Evolutionary conservation across 441 rosid genomes (phyloP).

Genomic region (Jatropha podagrica): DNA sequence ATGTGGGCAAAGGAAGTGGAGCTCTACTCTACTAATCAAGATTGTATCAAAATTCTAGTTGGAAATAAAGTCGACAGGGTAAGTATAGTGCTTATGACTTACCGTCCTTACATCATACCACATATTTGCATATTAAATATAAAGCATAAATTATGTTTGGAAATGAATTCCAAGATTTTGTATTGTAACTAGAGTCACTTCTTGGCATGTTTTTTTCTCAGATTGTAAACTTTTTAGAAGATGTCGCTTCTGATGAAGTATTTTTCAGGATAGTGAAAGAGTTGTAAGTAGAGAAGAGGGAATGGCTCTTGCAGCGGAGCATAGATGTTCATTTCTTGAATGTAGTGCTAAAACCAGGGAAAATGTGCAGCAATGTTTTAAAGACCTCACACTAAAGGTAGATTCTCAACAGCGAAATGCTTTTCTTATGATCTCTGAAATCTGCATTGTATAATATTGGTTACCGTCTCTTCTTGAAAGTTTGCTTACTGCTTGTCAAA

Average conservation of each 20-base stretch:
- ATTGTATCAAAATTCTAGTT: conserved; percentile 60
- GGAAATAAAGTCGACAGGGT: conserved; percentile 78
- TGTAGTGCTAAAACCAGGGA: conserved; percentile 64
- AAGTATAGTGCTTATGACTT: conserved; percentile 21
- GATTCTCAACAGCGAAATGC: not conserved
- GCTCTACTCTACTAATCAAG: conserved; percentile 54
- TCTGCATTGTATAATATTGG: not conserved
- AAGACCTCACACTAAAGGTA: conserved; percentile 54
- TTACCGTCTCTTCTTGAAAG: too few relatives aligned
- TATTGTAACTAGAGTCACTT: not conserved
- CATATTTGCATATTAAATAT: not conserved
- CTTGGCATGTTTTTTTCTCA: not conserved
- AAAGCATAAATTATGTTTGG: not conserved
- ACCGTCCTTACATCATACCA: not conserved
- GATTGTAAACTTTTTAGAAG: not conserved
- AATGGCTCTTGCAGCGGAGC: conserved; percentile 57
- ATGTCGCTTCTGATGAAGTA: conserved; percentile 2
- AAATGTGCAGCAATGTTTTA: conserved; percentile 58
- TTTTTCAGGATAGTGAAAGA: conserved; percentile 58
- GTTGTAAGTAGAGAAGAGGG: conserved; percentile 70
- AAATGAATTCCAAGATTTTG: not conserved
- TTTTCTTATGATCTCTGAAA: not conserved
- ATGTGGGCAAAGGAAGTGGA: conserved; percentile 71
- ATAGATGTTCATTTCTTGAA: conserved; percentile 56
- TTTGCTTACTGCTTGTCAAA: not conserved